Base-by-base conservation (phyloP, 1,284 basidiomycete species). In the Ceratobasidium sp. region DNA sequence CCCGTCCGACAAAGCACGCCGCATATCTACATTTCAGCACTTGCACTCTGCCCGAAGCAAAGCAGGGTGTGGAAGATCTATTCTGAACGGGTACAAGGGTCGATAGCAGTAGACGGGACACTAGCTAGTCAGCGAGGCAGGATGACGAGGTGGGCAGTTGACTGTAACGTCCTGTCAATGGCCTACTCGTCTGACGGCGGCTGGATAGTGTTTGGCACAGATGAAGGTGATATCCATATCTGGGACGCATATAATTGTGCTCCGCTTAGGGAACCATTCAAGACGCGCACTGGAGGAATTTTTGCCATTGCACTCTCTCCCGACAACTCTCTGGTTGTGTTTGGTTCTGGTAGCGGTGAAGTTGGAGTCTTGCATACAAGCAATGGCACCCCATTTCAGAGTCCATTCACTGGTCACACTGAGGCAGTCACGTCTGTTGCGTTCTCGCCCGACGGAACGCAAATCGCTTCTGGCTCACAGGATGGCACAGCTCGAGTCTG, bases 311-410 rank as follows among this genome's bases (percentile, higher is more conserved):
- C 55, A 45, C n/a, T 64, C 60, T 70, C 69, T 12, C 65, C 65
- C 38, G 38, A 40, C 17, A 17, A 17, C 8, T 8, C 8, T 40
- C 17, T 17, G 8, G 10, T 71, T 20, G 69, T 43, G 1, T 69
- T 57, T 4, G 69, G 57, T 15, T 70, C 70, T 31, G 7, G 38
- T 15, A 69, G 70, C 43, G 17, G 32, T 3, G 55, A 57, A 0
- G 47, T 71, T 17, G 49, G 57, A 17, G 15, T 71, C n/a, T 71
- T 56, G 70, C 50, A 71, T 54, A 49, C 27, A 7, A 25, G 25
- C 15, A 71, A 34, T 7, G 55, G 68, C 17, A 42, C 53, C 22
- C 40, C 20, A 17, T 13, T 64, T 40, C n/a, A 20, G 10, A n/a
- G 7, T 22, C 42, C 58, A n/a, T n/a, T n/a, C n/a, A 40, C 38